phyloP scores from a whole-genome alignment of 768 basidiomycete genomes.

The Aureoboletus auriporus region DNA sequence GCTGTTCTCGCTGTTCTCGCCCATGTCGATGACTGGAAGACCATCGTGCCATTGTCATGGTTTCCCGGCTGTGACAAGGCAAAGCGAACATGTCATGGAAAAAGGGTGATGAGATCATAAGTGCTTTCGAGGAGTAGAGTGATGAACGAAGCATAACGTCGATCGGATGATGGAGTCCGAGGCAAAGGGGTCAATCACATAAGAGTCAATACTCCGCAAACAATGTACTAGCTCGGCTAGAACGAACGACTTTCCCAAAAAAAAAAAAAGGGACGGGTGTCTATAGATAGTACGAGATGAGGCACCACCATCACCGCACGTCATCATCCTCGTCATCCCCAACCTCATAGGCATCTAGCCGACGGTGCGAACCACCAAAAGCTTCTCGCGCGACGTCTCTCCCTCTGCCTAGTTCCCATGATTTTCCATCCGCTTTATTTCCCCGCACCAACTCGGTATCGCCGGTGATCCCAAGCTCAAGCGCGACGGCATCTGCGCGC shows the following conservation, averaged over 20 bases:
- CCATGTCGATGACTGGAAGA: constrained; percentile 7
- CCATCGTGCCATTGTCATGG: not conserved
- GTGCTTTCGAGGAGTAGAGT: constrained; percentile 7
- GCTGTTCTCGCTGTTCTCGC: constrained; percentile 14
- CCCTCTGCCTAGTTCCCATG: constrained; percentile 53
- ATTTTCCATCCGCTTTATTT: constrained; percentile 33
- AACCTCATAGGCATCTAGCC: constrained; percentile 4
- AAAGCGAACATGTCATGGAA: constrained; percentile 16
- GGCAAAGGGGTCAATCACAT: not conserved
- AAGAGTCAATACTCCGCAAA: no score
- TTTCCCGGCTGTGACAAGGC: constrained; percentile 4
- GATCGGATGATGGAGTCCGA: no score
- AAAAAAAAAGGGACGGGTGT: no score
- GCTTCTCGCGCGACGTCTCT: constrained; percentile 46
- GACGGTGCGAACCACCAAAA: constrained; percentile 25
- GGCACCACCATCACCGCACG: not conserved
- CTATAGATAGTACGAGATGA: not conserved
- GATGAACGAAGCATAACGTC: constrained; percentile 17
- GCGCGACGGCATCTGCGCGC: constrained; percentile 59
- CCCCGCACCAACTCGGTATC: constrained; percentile 46
- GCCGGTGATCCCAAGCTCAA: constrained; percentile 48
- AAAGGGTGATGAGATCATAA: constrained; percentile 10
- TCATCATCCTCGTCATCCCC: constrained; percentile 15
- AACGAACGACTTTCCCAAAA: no score
- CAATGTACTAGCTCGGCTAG: no score